A percentile compares a stretch with the other conserved stretches of the same genome.
Evolutionary conservation across 352 stramenopile species (phyloP).

Genomic region (Phytophthora colocasiae): DNA sequence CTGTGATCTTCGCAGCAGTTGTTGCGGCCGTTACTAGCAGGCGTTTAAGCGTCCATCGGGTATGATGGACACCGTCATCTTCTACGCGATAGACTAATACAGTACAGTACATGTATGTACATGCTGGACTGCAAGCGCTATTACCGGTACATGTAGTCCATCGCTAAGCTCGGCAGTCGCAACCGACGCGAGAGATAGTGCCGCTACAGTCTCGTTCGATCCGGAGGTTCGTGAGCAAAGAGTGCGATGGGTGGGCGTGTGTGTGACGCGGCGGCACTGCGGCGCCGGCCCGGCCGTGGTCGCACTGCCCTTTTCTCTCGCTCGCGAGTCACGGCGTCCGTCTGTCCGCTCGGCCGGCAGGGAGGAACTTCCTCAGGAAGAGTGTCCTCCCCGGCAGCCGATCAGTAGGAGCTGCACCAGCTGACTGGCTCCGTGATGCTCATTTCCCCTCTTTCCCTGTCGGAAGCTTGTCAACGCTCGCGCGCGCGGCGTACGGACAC

Average conservation of each 20-base stretch:
- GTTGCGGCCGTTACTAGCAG: slow-evolving; percentile 1
- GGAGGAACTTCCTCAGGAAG: no score
- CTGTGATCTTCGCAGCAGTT: slow-evolving; percentile 5
- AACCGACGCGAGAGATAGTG: slow-evolving; percentile 25
- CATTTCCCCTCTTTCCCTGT: slow-evolving; percentile 48
- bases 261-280: slow-evolving; percentile 32
- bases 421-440: slow-evolving; percentile 45
- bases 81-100: neutral
- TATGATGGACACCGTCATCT: neutral
- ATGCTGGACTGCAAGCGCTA: no score
- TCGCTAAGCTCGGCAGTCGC: slow-evolving; percentile 12
- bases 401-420: slow-evolving; percentile 44
- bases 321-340: slow-evolving; percentile 34
- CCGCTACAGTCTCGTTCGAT: slow-evolving; percentile 19
- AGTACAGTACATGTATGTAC: no score
- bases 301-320: slow-evolving; percentile 28
- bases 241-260: slow-evolving; percentile 27
- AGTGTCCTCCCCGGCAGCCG: slow-evolving; percentile 36
- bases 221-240: slow-evolving; percentile 27
- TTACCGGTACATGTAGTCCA: no score
- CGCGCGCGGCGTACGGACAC: neutral
- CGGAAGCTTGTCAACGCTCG: slow-evolving; percentile 25
- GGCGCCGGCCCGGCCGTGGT: slow-evolving; percentile 9
- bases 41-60: no score
- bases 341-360: slow-evolving; percentile 13